phyloP scores from a whole-genome alignment of 108 stramenopile genomes.

The Epithemia pelagica region DNA sequence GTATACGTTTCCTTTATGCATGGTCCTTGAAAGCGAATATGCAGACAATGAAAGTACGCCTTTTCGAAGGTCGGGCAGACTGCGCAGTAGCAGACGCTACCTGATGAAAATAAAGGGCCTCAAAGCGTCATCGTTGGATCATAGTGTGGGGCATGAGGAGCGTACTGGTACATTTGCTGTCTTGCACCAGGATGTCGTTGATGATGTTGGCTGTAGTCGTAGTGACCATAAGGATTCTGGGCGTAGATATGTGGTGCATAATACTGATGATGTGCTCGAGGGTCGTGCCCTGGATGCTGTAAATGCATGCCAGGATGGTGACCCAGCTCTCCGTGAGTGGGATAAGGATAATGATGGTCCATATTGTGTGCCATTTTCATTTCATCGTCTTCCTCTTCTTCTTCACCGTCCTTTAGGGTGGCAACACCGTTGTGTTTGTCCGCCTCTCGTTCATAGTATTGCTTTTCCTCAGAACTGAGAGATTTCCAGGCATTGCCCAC shows the following conservation, averaged over 20 bases:
- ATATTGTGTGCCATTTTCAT: slow-evolving; percentile 6
- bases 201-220: slow-evolving; percentile 38
- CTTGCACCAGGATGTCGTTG: slow-evolving; percentile 4
- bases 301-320: slow-evolving; percentile 27
- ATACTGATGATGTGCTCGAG: slow-evolving; percentile 38
- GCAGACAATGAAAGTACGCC: too few relatives aligned
- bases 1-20: too few relatives aligned
- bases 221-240: slow-evolving; percentile 31
- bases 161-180: background rate
- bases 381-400: slow-evolving; percentile 39
- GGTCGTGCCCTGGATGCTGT: slow-evolving; percentile 30
- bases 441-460: slow-evolving; percentile 73
- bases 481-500: slow-evolving; percentile 78
- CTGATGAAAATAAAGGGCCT: too few relatives aligned
- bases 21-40: too few relatives aligned
- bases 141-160: background rate
- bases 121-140: background rate
- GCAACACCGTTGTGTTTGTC: slow-evolving; percentile 64
- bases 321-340: slow-evolving; percentile 22
- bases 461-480: slow-evolving; percentile 60
- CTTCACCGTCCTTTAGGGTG: slow-evolving; percentile 39
- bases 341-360: slow-evolving; percentile 18
- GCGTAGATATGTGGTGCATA: slow-evolving; percentile 29
- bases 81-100: too few relatives aligned
- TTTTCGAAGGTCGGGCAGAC: too few relatives aligned